Base-by-base conservation (phyloP, 1,139 yeast species). In the Diutina mesorugosa region DNA sequence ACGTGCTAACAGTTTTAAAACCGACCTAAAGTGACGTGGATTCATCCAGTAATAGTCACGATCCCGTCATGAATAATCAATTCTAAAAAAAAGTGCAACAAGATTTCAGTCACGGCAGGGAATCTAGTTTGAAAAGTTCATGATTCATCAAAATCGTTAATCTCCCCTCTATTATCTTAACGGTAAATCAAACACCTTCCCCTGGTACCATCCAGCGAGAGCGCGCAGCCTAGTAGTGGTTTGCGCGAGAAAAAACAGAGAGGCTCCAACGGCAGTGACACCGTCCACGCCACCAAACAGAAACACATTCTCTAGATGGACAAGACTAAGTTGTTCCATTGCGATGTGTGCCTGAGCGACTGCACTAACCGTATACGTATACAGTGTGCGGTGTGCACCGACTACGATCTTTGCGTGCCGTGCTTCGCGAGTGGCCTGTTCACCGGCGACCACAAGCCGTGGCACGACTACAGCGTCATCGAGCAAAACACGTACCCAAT, bases 401-500 rank as follows among this genome's bases (percentile, higher is more conserved):
- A 93, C 68, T 95, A 93, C 66, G 99, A 93, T 67, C 74, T 93
- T 35, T 93, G 99, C 74, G 98, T 95, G 8, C 96, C 96, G 6
- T 93, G 99, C 68, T 93, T 93, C 72, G 85, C 97, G 3, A 81
- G 84, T 60, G 99, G 99, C 12, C 75, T 81, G 26, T 74, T 82
- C 38, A 81, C 95, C 4, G 95, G 90, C 1, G 85, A 83, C 61
- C 99, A 93, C 71, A 84, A 90, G 69, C 98, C 99, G 32, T 89
- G 85, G 81, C 99, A 93, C 68, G 95, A 89, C 67, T 93, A 93
- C 69, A 80, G 84, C 65, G 88, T 93, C 30, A 86, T 93, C 51
- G 99, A 93, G 69, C 97, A 95, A 64, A 93, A 91, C 66, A 88
- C 96, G 5, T 93, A 90, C 66, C 99, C 99, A 0, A 88, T 95